Evolutionary conservation across 2,329 filamentous ascomycete genomes (phyloP).

Genomic region (Chrysosporium queenslandicum): DNA sequence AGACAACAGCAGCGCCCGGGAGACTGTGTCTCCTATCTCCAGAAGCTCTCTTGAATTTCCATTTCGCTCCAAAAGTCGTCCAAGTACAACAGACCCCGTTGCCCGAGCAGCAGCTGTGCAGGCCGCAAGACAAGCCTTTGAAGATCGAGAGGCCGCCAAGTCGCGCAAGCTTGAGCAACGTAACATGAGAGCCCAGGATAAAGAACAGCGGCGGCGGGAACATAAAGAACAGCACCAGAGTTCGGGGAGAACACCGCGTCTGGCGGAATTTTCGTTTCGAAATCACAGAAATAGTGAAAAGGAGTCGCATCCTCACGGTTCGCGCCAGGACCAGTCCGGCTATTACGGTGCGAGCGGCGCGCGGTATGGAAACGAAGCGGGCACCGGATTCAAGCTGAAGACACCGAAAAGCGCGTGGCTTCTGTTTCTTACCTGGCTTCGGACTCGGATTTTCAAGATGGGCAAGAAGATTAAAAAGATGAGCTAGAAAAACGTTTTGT

Average conservation of each 20-base stretch:
- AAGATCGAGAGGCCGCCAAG: slow-evolving; percentile 50
- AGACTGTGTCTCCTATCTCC: slow-evolving; percentile 44
- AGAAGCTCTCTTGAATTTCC: slow-evolving; percentile 49
- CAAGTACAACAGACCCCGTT: slow-evolving; percentile 39
- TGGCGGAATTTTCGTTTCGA: slow-evolving; percentile 12
- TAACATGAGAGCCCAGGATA: slow-evolving; percentile 40
- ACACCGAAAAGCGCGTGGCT: slow-evolving; percentile 37
- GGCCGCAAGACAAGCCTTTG: slow-evolving; percentile 47
- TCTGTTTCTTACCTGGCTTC: slow-evolving; percentile 48
- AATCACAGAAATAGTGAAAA: slow-evolving; percentile 11
- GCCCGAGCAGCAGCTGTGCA: slow-evolving; percentile 48
- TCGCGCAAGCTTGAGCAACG: slow-evolving; percentile 46
- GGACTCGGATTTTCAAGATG: slow-evolving; percentile 46
- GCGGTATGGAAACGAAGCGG: background rate
- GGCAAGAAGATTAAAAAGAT: slow-evolving; percentile 26
- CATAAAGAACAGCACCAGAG: slow-evolving; percentile 25
- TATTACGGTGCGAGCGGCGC: background rate
- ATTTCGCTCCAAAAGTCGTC: slow-evolving; percentile 42
- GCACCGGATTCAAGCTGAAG: slow-evolving; percentile 17
- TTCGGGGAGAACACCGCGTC: slow-evolving; percentile 1
- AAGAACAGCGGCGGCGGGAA: slow-evolving; percentile 33
- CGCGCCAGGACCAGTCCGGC: background rate
- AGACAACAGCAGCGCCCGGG: slow-evolving; percentile 42
- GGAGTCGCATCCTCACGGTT: background rate
- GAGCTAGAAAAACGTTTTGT: background rate